A percentile compares a stretch with the other conserved stretches of the same genome.
These are phyloP conservation scores for Venturia carpophila DNA, from an alignment of 2,329 filamentous ascomycete genomes.

Conservation along the genomic window DNA sequence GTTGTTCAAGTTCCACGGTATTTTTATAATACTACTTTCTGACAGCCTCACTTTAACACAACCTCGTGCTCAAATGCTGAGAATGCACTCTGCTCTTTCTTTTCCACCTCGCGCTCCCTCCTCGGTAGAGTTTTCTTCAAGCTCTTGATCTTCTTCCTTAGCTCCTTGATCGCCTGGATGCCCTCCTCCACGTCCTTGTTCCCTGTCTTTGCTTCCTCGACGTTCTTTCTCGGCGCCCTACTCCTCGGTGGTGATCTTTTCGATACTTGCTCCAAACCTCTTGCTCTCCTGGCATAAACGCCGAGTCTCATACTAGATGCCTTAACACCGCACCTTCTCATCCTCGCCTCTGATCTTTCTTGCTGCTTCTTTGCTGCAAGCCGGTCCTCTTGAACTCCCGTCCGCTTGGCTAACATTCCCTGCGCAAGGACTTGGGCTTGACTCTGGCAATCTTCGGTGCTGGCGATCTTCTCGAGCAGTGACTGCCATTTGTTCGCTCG, in stretches of 20 bases:
- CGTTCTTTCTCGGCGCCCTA: neutral
- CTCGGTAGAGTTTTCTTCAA: neutral
- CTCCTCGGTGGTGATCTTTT: neutral
- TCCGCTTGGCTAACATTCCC: neutral
- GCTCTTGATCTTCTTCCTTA: neutral
- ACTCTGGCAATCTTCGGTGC: neutral
- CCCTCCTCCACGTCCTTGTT: neutral
- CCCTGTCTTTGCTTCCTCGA: neutral
- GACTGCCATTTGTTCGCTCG: neutral
- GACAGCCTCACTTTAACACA: neutral
- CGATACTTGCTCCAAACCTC: neutral
- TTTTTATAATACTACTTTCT: neutral
- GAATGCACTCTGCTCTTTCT: neutral
- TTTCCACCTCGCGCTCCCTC: neutral
- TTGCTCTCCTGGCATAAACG: neutral
- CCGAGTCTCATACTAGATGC: neutral
- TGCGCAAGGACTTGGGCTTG: neutral
- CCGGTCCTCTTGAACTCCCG: neutral
- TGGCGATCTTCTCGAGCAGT: neutral
- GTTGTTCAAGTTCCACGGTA: neutral
- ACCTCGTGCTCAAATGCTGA: constrained; percentile 1
- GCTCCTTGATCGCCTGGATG: neutral
- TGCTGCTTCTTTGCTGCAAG: neutral
- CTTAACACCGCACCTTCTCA: neutral
- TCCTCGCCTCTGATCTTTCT: neutral